Base-by-base conservation (phyloP, 805 yeast genomes). In the Starmera dryadoides region DNA sequence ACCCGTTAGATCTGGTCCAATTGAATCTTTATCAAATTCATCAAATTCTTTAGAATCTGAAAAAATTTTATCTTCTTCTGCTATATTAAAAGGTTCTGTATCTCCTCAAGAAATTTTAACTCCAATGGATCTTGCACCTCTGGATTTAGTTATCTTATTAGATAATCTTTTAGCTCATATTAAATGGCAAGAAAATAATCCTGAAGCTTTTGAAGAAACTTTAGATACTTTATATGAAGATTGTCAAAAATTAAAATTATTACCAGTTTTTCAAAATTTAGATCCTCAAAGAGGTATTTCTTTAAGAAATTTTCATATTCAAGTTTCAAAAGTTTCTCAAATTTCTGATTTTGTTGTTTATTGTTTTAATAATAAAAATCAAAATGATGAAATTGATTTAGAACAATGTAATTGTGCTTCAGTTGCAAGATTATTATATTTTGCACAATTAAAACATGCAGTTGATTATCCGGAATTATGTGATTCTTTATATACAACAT, bases 231-330 rank as follows among this genome's bases (percentile, higher is more conserved):
- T 54, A 4, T 30, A 48, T 16, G 36, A 52, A 1, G 57, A 50
- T 26, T 61, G 63, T 40, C 37, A 58, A 37, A 39, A 50, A 25
- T 39, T 68, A 40, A 42, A 50, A 34, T 56, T 68, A 26, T 46
- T 74, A 35, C 86, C 86, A 1, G 44, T 65, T 8, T 81, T 85
- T 49, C 61, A 71, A 37, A 67, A 73, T 42, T 55, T 79, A 50
- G 89, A 83, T 48, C 91, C 88, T 14, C 75, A 69, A 41, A 66
- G 72, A 33, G 93, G 95, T 4, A 79, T 86, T 6, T 77, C 86
- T 4, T 69, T 88, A 39, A 71, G 97, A 45, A 86, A 89, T 54
- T 89, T 88, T 59, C 87, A 85, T 53, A 77, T 84, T 41, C 98
- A 91, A 60, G 83, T 79, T 16, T 73, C 87, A n/a, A 88, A 87